Base-by-base conservation (phyloP, 2,329 filamentous ascomycete genomes). In the Fonsecaea erecta region DNA sequence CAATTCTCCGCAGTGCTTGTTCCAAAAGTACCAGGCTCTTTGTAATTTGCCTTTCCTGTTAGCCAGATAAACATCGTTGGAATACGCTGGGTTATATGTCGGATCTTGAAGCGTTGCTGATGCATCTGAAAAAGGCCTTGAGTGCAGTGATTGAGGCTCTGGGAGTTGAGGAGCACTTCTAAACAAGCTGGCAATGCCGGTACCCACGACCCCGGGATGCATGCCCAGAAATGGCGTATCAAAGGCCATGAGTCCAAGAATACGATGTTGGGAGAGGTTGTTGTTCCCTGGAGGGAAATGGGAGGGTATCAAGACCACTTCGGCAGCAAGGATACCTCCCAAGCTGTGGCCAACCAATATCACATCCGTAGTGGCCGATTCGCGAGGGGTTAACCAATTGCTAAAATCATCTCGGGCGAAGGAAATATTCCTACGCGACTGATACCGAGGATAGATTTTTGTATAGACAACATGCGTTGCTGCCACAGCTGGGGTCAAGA, bases 151-250 rank as follows among this genome's bases (percentile, higher is more conserved):
- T 14, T 60, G 32, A 35, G 35, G 30, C 30, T 52, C 52, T 37
- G 52, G 53, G 14, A 59, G 51, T 24, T 80, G 78, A 57, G 77
- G 79, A 34, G 77, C 77, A 28, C 83, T 78, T 37, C 79, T 81
- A 76, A 97, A 95, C 11, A 96, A 82, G 73, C 91, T 94, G 1
- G 88, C 85, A 60, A 96, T 85, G 1, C 93, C 68, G 92, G 90
- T 90, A n/a, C 88, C 85, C 48, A 97, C 86, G 48, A 97, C 90
- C 5, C 93, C 91, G 1, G 92, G 93, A 76, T 97, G 92, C 74
- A 97, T 89, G 2, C 93, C 93, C 5, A 97, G 81, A 64, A 96
- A 92, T 0, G 93, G 93, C 0, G 91, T 90, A 76, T 97, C 93
- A 55, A 96, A 89, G 62, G 90, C 91, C 62, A 97, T 82, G 3